Evolutionary conservation across 257 asterid species (phyloP).

Genomic region (Solanum ossicruentum): DNA sequence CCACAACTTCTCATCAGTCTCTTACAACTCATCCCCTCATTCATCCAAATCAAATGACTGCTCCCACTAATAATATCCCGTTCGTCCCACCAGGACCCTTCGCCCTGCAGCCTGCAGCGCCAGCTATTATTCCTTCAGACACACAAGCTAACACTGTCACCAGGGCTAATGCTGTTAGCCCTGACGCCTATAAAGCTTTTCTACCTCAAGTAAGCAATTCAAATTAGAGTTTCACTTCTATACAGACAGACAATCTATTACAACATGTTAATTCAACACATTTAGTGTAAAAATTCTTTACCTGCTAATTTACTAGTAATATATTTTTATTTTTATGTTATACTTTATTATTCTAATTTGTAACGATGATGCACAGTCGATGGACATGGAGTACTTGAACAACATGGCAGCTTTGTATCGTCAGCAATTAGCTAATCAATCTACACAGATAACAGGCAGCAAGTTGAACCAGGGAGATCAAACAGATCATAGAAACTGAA

Average conservation of each 20-base stretch:
- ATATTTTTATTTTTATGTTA: background rate
- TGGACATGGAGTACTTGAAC: constrained; percentile 54
- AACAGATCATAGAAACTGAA: background rate
- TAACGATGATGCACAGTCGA: constrained; percentile 17
- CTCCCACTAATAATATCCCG: constrained; percentile 4
- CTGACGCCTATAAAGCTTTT: constrained; percentile 14
- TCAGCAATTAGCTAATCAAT: constrained; percentile 24
- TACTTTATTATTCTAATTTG: background rate
- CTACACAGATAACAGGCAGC: constrained; percentile 10
- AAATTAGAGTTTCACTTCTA: background rate
- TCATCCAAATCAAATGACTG: constrained; percentile 5
- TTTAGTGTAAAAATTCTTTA: background rate
- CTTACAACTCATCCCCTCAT: background rate
- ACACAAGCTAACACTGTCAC: constrained; percentile 9
- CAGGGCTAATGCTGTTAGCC: background rate
- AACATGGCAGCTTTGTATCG: constrained; percentile 50
- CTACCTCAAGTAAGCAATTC: constrained; percentile 40
- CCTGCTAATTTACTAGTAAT: background rate
- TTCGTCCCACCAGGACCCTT: constrained; percentile 28
- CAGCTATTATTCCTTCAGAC: background rate
- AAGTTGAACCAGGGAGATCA: constrained; percentile 13
- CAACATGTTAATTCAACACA: background rate
- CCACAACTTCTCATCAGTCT: constrained; percentile 17
- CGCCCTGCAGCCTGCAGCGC: constrained; percentile 7
- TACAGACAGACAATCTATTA: background rate